These are phyloP conservation scores for Tetrastigma voinierianum DNA, from an alignment of 164 flowering plant species.

Conservation along the genomic window DNA sequence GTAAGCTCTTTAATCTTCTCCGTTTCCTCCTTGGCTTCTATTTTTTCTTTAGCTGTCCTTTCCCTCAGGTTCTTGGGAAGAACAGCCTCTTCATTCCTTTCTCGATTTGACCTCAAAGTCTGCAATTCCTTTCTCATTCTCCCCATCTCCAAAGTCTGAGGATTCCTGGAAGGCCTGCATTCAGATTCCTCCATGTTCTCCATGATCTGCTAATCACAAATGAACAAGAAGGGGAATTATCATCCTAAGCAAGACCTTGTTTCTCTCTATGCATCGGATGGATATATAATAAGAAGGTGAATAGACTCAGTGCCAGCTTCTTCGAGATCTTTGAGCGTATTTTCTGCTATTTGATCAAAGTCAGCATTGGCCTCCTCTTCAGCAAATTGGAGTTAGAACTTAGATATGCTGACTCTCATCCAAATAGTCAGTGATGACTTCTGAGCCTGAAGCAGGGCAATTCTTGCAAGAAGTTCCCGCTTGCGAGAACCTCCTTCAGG, in stretches of 20 bases:
- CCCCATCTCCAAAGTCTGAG: slow-evolving; percentile 55
- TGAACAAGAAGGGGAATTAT: slow-evolving; percentile 15
- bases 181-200: slow-evolving; percentile 58
- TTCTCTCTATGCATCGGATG: slow-evolving; percentile 10
- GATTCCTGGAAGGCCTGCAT: slow-evolving; percentile 80
- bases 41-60: no score
- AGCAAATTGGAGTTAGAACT: slow-evolving; percentile 72
- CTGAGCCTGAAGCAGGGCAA: slow-evolving; percentile 75
- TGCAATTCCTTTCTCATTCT: slow-evolving; percentile 47
- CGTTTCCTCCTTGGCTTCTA: no score
- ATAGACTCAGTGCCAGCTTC: slow-evolving; percentile 72
- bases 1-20: no score
- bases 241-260: slow-evolving; percentile 2
- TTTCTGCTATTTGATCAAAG: slow-evolving; percentile 73
- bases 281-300: no score
- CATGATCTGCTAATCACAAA: slow-evolving; percentile 65
- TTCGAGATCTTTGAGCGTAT: slow-evolving; percentile 69
- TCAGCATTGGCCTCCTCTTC: no score
- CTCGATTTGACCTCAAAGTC: slow-evolving; percentile 68
- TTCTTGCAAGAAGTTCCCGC: slow-evolving; percentile 77
- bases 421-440: slow-evolving; percentile 76
- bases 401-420: slow-evolving; percentile 71
- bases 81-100: slow-evolving; percentile 72
- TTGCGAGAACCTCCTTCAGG: no score
- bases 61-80: no score